phyloP scores from a whole-genome alignment of 2,329 filamentous ascomycete species.

The Ophiocordyceps sinensis region DNA sequence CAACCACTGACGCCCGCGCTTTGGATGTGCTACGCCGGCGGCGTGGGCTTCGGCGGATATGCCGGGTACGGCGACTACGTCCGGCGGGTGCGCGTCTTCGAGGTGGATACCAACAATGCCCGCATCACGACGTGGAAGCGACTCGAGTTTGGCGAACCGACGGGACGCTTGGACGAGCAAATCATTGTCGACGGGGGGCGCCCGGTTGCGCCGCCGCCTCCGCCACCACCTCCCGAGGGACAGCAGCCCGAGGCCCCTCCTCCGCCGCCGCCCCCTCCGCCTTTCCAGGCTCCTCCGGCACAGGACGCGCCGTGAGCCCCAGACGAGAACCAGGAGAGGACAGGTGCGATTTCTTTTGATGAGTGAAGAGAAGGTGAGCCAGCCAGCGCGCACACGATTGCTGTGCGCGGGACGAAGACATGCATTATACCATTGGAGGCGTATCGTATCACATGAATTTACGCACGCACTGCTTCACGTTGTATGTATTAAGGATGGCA shows the following conservation, averaged over 20 bases:
- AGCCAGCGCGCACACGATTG: too few species aligned
- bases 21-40: conserved; percentile 98
- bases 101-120: conserved; percentile 83
- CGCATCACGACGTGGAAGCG: conserved; percentile 88
- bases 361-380: too few species aligned
- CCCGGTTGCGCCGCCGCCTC: conserved; percentile 17
- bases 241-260: neutral
- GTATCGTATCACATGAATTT: too few species aligned
- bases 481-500: too few species aligned
- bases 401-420: too few species aligned
- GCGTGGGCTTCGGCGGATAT: conserved; percentile 85
- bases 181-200: conserved; percentile 51
- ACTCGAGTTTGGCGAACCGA: conserved; percentile 50
- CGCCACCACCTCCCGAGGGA: conserved; percentile 1
- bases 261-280: conserved; percentile 2
- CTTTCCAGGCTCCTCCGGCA: neutral
- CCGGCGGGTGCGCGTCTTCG: conserved; percentile 75
- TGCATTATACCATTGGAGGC: too few species aligned
- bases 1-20: conserved; percentile 42
- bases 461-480: too few species aligned
- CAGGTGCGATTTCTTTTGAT: neutral
- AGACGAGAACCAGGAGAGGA: neutral
- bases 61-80: conserved; percentile 79
- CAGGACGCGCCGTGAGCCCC: neutral
- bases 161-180: conserved; percentile 44